A percentile compares a stretch with the other conserved stretches of the same genome.
Conservation (phyloP, 495 filamentous ascomycete genomes). For the Aspergillus mulundensis region DNA sequence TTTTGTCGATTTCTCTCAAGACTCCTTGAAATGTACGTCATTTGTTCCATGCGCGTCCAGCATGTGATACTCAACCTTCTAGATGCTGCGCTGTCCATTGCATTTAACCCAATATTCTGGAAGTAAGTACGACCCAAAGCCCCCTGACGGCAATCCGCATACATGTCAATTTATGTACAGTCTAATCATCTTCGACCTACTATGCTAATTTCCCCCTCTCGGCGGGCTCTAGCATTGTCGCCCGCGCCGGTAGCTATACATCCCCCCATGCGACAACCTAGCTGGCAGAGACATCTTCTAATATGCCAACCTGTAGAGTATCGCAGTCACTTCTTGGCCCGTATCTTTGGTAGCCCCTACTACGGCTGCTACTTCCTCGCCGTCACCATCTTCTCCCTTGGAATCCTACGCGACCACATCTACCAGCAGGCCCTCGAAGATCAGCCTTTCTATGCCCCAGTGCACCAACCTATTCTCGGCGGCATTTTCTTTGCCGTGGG, state of each 20-base stretch:
- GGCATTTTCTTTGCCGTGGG: constrained; percentile 67
- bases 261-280: constrained; percentile 9
- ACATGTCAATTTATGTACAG: neutral
- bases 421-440: constrained; percentile 44
- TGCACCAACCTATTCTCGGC: constrained; percentile 70
- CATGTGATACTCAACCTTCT: constrained; percentile 35
- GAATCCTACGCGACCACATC: constrained; percentile 76
- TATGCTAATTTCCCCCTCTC: constrained; percentile 16
- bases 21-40: constrained; percentile 39
- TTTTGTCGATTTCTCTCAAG: constrained; percentile 45
- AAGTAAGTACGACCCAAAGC: constrained; percentile 36
- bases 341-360: constrained; percentile 70
- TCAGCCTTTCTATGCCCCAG: constrained; percentile 41
- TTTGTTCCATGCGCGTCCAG: neutral
- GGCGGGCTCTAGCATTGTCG: constrained; percentile 35
- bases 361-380: constrained; percentile 89
- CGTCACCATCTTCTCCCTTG: constrained; percentile 81
- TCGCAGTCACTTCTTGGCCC: constrained; percentile 80
- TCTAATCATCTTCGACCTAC: neutral
- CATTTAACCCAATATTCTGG: constrained; percentile 57
- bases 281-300: neutral
- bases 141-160: neutral
- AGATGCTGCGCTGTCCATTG: constrained; percentile 49
- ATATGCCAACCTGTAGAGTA: constrained; percentile 61
- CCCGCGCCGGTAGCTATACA: constrained; percentile 40